A percentile compares a stretch with the other conserved stretches of the same genome.
These are phyloP conservation scores for Apiospora rasikravindrae DNA, from an alignment of 2,329 filamentous ascomycete genomes.

Conservation along the genomic window DNA sequence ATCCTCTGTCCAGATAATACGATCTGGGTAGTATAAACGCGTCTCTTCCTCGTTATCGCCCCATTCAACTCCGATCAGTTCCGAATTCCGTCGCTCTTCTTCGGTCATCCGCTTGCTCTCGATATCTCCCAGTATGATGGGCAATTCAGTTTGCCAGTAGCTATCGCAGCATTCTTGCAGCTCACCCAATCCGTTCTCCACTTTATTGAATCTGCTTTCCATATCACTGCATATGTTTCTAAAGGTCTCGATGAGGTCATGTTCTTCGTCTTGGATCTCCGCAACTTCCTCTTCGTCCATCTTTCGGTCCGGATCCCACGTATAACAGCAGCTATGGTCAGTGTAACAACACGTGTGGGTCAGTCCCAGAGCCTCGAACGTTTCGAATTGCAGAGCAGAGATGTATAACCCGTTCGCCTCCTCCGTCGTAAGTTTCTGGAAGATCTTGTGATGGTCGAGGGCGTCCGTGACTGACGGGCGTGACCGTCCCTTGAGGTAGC, in stretches of 20 bases:
- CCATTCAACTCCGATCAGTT: constrained; percentile 14
- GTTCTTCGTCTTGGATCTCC: constrained; percentile 17
- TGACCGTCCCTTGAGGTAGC: neutral
- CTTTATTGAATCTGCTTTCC: neutral
- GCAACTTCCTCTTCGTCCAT: neutral
- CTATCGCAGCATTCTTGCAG: neutral
- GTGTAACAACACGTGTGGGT: constrained; percentile 7
- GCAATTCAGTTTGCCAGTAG: neutral
- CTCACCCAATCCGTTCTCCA: neutral
- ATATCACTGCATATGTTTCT: constrained; percentile 1
- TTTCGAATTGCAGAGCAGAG: neutral
- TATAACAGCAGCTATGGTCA: neutral
- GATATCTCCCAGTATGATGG: neutral
- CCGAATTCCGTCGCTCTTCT: constrained; percentile 2
- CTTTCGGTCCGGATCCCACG: neutral
- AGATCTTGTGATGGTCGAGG: no score
- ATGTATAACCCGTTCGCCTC: neutral
- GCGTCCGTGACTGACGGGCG: no score
- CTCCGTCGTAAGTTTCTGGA: neutral
- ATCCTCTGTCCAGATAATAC: neutral
- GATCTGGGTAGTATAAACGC: no score
- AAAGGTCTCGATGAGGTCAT: neutral
- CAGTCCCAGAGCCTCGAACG: neutral
- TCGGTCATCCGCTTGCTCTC: neutral
- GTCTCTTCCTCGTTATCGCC: neutral